These are phyloP conservation scores for Echinochloa phyllopogon DNA, from an alignment of 176 grass and related monocot species.

Conservation along the genomic window DNA sequence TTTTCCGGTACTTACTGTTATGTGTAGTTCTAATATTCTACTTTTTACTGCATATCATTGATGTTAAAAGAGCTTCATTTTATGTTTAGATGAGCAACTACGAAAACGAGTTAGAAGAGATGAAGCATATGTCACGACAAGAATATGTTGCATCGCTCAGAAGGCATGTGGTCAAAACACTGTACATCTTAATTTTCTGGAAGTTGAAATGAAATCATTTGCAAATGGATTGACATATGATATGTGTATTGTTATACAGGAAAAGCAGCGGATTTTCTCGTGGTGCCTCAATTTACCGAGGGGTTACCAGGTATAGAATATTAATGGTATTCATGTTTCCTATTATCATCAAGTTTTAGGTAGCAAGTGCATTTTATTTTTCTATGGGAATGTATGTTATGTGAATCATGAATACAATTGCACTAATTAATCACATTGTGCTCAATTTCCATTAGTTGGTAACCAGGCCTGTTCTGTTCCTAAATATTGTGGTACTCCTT, in stretches of 20 bases:
- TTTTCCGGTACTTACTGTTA: slow-evolving; percentile 55
- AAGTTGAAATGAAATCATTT: not conserved
- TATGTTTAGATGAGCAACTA: slow-evolving; percentile 62
- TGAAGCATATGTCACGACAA: slow-evolving; percentile 79
- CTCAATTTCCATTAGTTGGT: not conserved
- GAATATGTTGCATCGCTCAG: slow-evolving; percentile 86
- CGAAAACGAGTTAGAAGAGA: slow-evolving; percentile 74
- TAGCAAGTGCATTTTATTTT: not conserved
- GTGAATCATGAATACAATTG: not conserved
- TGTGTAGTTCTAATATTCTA: not conserved
- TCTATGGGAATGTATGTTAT: not conserved
- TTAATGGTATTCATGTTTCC: not conserved
- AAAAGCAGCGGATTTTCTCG: slow-evolving; percentile 89
- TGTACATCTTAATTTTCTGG: not conserved
- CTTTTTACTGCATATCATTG: not conserved
- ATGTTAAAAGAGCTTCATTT: not conserved
- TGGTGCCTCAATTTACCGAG: slow-evolving; percentile 76
- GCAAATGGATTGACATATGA: not conserved
- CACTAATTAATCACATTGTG: not conserved
- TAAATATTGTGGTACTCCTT: not conserved
- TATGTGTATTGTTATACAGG: slow-evolving; percentile 45
- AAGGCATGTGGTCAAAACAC: slow-evolving; percentile 43
- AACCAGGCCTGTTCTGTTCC: not conserved
- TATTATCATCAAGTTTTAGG: not conserved
- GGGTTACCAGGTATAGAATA: slow-evolving; percentile 73